Conservation (phyloP, 139 green algal species). For the Volvox reticuliferus region DNA sequence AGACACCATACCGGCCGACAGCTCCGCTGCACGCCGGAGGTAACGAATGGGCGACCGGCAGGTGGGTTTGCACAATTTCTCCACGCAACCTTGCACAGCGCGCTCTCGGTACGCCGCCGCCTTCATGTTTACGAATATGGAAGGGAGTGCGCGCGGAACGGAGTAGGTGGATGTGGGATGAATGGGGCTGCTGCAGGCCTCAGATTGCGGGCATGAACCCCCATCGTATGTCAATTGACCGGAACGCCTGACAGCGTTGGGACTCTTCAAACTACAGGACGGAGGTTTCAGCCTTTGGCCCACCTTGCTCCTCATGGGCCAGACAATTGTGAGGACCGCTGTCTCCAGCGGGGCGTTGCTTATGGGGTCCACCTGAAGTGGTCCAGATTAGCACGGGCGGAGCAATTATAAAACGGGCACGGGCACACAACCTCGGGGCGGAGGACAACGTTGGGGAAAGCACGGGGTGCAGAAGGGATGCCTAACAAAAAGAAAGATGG, state of each 20-base stretch:
- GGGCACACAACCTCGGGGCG: too few species aligned
- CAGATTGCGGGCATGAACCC: too few species aligned
- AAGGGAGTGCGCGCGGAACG: neutral
- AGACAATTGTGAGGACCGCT: slow-evolving; percentile 60
- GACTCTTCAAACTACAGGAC: too few species aligned
- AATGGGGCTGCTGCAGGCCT: neutral
- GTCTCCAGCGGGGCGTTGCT: slow-evolving; percentile 54
- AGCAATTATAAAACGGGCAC: too few species aligned
- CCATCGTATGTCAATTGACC: too few species aligned
- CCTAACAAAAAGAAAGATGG: too few species aligned
- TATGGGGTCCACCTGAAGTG: slow-evolving; percentile 57
- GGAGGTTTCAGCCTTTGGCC: too few species aligned
- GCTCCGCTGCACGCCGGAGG: slow-evolving; percentile 68
- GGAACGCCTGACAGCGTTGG: too few species aligned
- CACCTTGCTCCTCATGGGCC: slow-evolving; percentile 62
- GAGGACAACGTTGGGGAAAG: neutral
- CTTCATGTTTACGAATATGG: neutral
- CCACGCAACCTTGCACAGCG: slow-evolving; percentile 58
- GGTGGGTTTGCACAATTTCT: slow-evolving; percentile 41
- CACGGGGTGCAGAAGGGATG: neutral
- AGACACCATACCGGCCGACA: slow-evolving; percentile 18
- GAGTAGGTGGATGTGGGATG: neutral
- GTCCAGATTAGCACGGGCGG: too few species aligned
- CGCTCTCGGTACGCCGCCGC: slow-evolving; percentile 63
- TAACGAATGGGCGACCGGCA: slow-evolving; percentile 60